Base-by-base conservation (phyloP, 2,329 filamentous ascomycete genomes). In the Scedosporium boydii region DNA sequence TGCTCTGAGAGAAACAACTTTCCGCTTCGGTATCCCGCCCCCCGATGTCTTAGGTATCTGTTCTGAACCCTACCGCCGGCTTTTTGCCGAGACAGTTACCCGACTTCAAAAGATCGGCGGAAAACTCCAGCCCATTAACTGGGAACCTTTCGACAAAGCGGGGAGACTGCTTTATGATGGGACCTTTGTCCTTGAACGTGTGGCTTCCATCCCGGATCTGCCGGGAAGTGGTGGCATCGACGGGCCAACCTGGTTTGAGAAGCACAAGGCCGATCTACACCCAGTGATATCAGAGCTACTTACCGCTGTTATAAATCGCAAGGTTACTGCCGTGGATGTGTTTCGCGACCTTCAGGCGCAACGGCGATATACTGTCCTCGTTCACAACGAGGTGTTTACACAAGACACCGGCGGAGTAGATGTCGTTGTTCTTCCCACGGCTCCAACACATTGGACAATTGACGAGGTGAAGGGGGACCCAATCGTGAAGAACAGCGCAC, bases 101-200 rank as follows among this genome's bases (percentile, higher is more conserved):
- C 77, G 74, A 67, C 77, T 70, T 65, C 78, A 64, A 64, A 60
- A 71, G 1, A 69, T 77, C 0, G 79, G 78, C 0, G 80, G 80
- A 59, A 69, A 68, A 0, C 69, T 81, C 7, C 67, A 73, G 34
- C 70, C 77, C 2, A 70, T 78, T 26, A 78, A 83, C 66, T 85
- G 82, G 70, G 66, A 71, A 1, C 69, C 74, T 1, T 80, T 86
- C 46, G 78, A 83, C 62, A 75, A 77, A 59, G 82, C 81, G 3
- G 82, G 80, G 2, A 72, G 78, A 59, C 73, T 86, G 2, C 72
- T 86, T 0, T 86, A 86, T 67, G 78, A 81, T 23, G 82, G 82
- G 0, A 79, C 82, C 0, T 81, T 85, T 69, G 80, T 86, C 1
- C 80, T 78, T 1, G 83, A 86, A 67, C 76, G 83, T 16, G 81